These are phyloP conservation scores for Ajuga reptans DNA, from an alignment of 305 asterid species.

Conservation along the genomic window DNA sequence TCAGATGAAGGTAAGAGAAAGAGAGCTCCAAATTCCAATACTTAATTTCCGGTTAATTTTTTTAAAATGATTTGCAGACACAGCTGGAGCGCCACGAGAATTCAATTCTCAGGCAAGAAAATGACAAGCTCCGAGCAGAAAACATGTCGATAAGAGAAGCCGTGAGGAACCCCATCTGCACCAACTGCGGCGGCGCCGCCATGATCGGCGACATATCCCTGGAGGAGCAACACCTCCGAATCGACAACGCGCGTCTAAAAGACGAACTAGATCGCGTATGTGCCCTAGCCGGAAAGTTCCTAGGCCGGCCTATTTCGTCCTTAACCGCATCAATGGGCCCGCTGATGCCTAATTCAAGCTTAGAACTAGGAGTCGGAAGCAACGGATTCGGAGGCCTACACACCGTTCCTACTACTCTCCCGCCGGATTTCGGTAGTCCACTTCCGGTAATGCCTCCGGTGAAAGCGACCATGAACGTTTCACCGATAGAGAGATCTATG, in stretches of 20 bases:
- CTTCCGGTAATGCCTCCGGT: conserved; percentile 21
- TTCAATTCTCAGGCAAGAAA: conserved; percentile 70
- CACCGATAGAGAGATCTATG: conserved; percentile 54
- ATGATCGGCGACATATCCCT: conserved; percentile 70
- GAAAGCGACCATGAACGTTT: conserved; percentile 20
- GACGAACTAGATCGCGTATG: conserved; percentile 82
- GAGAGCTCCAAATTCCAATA: background rate
- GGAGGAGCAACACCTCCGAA: conserved; percentile 77
- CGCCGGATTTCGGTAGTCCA: conserved; percentile 41
- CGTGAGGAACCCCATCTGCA: conserved; percentile 76
- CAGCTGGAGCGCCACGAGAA: conserved; percentile 91
- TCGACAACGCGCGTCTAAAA: conserved; percentile 69
- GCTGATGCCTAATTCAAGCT: conserved; percentile 56
- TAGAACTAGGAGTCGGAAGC: conserved; percentile 68
- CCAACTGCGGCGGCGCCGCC: conserved; percentile 83
- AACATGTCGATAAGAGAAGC: conserved; percentile 81
- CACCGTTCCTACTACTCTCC: conserved; percentile 25
- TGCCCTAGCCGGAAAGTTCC: conserved; percentile 66
- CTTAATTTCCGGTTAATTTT: background rate
- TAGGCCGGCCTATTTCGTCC: conserved; percentile 60
- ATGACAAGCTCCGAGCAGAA: conserved; percentile 79
- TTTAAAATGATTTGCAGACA: conserved; percentile 33
- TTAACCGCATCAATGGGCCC: conserved; percentile 26
- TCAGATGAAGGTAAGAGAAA: conserved; percentile 66
- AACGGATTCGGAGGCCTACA: conserved; percentile 42